Evolutionary conservation across 768 basidiomycete species (phyloP), one percentile per base, ranked within the genome.

Genomic region (Pleurotus tuoliensis): DNA sequence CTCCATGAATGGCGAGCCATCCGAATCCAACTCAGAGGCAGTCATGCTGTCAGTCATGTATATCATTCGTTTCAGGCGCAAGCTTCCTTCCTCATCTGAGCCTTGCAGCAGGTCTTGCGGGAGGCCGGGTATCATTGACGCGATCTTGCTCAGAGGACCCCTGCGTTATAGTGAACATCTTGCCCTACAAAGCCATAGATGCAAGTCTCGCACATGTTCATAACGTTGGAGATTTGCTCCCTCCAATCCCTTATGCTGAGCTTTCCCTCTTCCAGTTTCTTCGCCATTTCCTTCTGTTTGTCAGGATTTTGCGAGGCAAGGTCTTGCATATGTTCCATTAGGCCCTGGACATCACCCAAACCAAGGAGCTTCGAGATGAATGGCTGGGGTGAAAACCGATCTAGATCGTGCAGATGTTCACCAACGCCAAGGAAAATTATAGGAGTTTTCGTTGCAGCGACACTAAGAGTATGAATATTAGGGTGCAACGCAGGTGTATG

Each of bases 11-110:
- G 86, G 81, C 39, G 87, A 76, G 3, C 97, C 97, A 67, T 99
- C 97, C 4, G 93, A 96, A 73, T 99, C 94, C 53, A 99, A 83
- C 71, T 99, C 97, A 55, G 73, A 72, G 37, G 90, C 85, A 48
- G 92, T 92, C 97, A 99, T 99, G 66, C 92, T 93, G 70, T 99
- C 97, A 9, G 94, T 97, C 66, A 99, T 98, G 74, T 89, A 98
- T 64, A 98, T 92, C 90, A 99, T 93, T 58, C 95, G 87, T 73
- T 98, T 98, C 85, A 99, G 86, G 56, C 93, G 88, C 58, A 81
- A 67, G 4, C 88, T 83, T 27, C 92, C 93, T 63, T 99, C 96
- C 70, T 98, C 95, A 65, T 98, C 96, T 22, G 88, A 90, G 24
- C 93, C 95, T 65, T 91, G 88, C 56, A 98, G 80, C 62, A 98